Percentiles rank a stretch among this genome's conserved stretches.
phyloP scores from a whole-genome alignment of 495 filamentous ascomycete genomes.

The Xylaria castorea region DNA sequence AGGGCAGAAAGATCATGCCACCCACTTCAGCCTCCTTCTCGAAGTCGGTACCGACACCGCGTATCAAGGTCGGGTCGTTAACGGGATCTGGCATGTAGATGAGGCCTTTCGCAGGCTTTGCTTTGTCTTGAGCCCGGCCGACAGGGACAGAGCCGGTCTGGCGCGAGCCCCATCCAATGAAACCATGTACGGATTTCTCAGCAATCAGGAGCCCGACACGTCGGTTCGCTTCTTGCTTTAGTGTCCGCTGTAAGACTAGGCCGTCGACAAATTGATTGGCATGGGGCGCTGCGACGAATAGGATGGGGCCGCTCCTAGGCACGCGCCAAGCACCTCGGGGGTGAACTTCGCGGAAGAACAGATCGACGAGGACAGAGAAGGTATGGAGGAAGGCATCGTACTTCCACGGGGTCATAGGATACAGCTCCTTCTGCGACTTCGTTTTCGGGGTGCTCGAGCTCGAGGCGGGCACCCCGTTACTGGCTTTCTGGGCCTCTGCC shows the following conservation, averaged over 20 bases:
- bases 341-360: slow-evolving; percentile 98
- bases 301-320: slow-evolving; percentile 82
- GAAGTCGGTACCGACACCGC: slow-evolving; percentile 88
- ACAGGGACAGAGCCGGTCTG: slow-evolving; percentile 87
- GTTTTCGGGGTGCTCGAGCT: slow-evolving; percentile 32
- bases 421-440: slow-evolving; percentile 58
- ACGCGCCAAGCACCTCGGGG: slow-evolving; percentile 94
- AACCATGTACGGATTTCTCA: slow-evolving; percentile 88
- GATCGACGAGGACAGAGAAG: slow-evolving; percentile 84
- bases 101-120: slow-evolving; percentile 77
- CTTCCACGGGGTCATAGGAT: slow-evolving; percentile 73
- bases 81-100: slow-evolving; percentile 93
- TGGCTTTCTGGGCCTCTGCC: slow-evolving; percentile 30
- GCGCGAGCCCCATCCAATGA: slow-evolving; percentile 83
- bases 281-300: slow-evolving; percentile 98
- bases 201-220: slow-evolving; percentile 92
- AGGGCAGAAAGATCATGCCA: slow-evolving; percentile 85
- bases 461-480: slow-evolving; percentile 28
- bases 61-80: slow-evolving; percentile 81
- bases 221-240: slow-evolving; percentile 83
- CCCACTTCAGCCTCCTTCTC: slow-evolving; percentile 73
- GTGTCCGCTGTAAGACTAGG: slow-evolving; percentile 87
- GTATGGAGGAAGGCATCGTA: slow-evolving; percentile 85
- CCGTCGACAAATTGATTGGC: slow-evolving; percentile 99
- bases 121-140: slow-evolving; percentile 84